Evolutionary conservation across 192 early-diverging fungal genomes (phyloP), one percentile per base, ranked within the genome.

Genomic region (Linnemannia zychae): DNA sequence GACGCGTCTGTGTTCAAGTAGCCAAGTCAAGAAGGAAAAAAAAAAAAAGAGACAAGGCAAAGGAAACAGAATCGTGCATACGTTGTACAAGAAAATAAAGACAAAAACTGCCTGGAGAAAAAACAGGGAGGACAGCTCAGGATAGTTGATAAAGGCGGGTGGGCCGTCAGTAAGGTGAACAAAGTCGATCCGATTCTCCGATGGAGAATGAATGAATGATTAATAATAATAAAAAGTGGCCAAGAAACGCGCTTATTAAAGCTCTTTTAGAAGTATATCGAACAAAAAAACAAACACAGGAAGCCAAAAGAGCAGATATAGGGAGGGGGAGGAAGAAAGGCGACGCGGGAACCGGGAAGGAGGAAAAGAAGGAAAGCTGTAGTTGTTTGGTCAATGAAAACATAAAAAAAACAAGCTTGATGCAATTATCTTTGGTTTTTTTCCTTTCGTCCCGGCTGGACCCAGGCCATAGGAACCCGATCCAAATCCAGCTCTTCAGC

Each of bases 401-500:
- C 15, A 13, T 13, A 63, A 63, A 3, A 63, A 63, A 63, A 31
- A 33, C 24, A 31, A 31, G 57, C 57, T 63, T 63, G 57, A 63
- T 63, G 57, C 57, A 63, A 63, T 63, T 63, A 33, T 63, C 28
- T 28, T 63, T 24, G 57, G n/a, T 12, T 11, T n/a, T 63, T 63
- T 63, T 57, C 17, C 24, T 57, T 57, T 12, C 57, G 40, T 63
- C 57, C 57, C 57, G 28, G 57, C 4, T 63, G 57, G 28, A 63
- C 57, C 57, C 57, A 63, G 57, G 28, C 57, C 57, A 63, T 63
- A 13, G 57, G 57, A 63, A 63, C 57, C 57, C 57, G 28, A 28
- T 63, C 57, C 57, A 63, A 63, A 31, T 31, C 57, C 57, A 63
- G 57, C 57, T 13, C 57, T 24, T 63, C 28, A 31, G 22, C 31